Base-by-base conservation (phyloP, 2,329 filamentous ascomycete species). In the Neofusicoccum parvum region DNA sequence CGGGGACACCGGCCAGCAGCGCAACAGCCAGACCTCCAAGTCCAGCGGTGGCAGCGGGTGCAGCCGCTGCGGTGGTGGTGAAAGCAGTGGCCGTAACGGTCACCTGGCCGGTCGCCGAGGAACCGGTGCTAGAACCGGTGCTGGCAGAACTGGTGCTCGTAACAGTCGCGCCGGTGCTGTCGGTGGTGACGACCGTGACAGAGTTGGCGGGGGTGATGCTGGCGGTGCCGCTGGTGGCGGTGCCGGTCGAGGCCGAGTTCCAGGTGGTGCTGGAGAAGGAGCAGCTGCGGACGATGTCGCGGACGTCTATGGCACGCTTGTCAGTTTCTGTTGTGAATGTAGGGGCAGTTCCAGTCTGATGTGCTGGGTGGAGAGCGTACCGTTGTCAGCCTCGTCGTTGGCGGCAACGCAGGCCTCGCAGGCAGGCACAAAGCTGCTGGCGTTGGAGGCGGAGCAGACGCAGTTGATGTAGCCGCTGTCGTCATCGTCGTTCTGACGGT, bases 361-460 rank as follows among this genome's bases (percentile, higher is more conserved):
- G 27, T 5, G 27, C 27, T 6, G 37, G 37, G 37, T 39, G 37
- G 37, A 5, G 1, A 39, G 20, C 65, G 62, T 71, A 67, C 68
- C 70, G 50, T 72, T 72, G 62, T 74, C 70, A 45, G 69, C 71
- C 39, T 62, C 67, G 53, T 73, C 71, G 69, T 67, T 73, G 49
- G 71, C 65, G 5, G 68, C 59, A 41, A 77, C 70, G 63, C 74
- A 77, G 17, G 74, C 71, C 17, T 73, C 74, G 66, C 74, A 77
- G 14, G 68, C 46, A 1, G 75, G 74, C 15, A 76, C 46, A 9
- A 73, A 59, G 17, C 66, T 69, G 67, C 62, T 69, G 15, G 72
- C 73, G 53, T 71, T 70, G 12, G 65, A 53, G 15, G 70, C 69
- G 14, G 68, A 69, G 70, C 75, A 77, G 66, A 77, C 70, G 66